Evolutionary conservation across 2,329 filamentous ascomycete species (phyloP).

Genomic region (Cladosporium sp.): DNA sequence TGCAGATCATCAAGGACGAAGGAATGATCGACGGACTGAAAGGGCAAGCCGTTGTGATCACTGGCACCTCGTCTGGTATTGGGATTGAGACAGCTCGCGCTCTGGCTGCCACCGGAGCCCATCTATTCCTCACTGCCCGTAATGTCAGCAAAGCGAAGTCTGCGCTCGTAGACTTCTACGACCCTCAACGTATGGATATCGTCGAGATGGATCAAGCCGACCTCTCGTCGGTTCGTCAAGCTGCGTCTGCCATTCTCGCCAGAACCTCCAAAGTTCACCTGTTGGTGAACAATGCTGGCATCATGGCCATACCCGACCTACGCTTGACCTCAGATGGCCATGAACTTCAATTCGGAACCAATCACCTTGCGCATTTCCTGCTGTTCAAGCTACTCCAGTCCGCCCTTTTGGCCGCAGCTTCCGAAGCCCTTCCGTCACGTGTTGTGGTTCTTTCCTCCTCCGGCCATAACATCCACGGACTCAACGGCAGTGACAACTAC

Average conservation of each 20-base stretch:
- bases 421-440: conserved; percentile 29
- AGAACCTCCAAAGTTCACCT: not conserved
- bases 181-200: not conserved
- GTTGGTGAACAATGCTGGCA: conserved; percentile 29
- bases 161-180: conserved; percentile 19
- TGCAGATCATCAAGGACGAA: conserved; percentile 29
- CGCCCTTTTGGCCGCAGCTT: conserved; percentile 41
- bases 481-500: conserved; percentile 32
- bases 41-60: conserved; percentile 44
- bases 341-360: conserved; percentile 55
- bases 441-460: conserved; percentile 47
- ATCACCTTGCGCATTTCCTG: conserved; percentile 57
- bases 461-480: conserved; percentile 39
- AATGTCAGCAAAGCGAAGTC: conserved; percentile 43
- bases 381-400: conserved; percentile 53
- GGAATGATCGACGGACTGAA: conserved; percentile 36
- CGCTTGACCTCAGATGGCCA: conserved; percentile 48
- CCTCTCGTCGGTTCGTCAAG: conserved; percentile 7
- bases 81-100: conserved; percentile 48
- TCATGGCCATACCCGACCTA: conserved; percentile 42
- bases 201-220: not conserved
- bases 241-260: conserved; percentile 10
- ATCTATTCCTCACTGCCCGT: conserved; percentile 46
- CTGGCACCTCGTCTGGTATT: conserved; percentile 48
- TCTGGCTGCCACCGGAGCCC: conserved; percentile 48